Evolutionary conservation across 768 basidiomycete genomes (phyloP), one percentile per base, ranked within the genome.

Genomic region (Suillus brevipes): DNA sequence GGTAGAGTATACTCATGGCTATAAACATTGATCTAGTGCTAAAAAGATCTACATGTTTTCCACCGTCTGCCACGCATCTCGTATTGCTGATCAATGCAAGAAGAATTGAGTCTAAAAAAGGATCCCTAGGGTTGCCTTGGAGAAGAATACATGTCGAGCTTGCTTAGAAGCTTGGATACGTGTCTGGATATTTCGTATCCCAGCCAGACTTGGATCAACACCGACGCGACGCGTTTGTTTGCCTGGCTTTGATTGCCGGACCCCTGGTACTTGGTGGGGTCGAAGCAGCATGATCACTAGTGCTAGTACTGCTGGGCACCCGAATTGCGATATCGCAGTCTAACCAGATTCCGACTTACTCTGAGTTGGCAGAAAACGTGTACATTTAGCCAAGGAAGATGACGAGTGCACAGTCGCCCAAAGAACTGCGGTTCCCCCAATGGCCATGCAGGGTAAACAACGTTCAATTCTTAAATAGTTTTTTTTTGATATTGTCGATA

Each of bases 151-250:
- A 57, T 23, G 36, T 16, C 5, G 10, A 59, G 14, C 7, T 57
- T 57, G 38, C 23, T 40, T 40, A 5, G 57, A 40, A 40, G 38
- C 25, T 20, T 59, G 42, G 58, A 59, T 28, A 59, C 58, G 58
- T 42, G 40, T 28, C 10, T 40, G 23, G 6, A 40, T 40, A 16
- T 37, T 38, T 45, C 43, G 61, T 38, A n/a, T 25, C 61, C 49
- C 31, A 23, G 47, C 38, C 42, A 38, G 67, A 61, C 56, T 28
- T 53, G 62, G 60, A 53, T 66, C 62, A 64, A 74, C 70, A 65
- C n/a, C 63, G 66, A 81, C 79, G 82, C 83, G 82, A 83, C 82
- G 80, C 81, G 81, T 80, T 77, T 81, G 78, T 81, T 82, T 80
- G 80, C 72, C 77, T 78, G 65, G 58, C 61, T 70, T 68, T 70